Evolutionary conservation across 345 rosid genomes (phyloP), one percentile per base, ranked within the genome.

Genomic region (Salix koriyanagi): DNA sequence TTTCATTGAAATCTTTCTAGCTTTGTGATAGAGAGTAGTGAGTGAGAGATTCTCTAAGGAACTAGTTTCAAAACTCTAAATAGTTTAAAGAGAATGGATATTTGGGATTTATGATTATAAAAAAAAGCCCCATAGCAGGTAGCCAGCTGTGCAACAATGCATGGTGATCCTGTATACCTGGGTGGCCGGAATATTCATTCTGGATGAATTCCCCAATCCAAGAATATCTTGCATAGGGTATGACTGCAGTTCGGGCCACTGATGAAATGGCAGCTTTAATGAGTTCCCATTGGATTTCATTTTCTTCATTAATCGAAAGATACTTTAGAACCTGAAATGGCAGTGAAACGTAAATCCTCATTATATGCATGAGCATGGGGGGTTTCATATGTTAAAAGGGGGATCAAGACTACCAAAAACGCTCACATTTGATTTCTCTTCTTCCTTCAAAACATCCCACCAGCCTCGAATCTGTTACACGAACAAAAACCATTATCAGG

Each of bases 201-300:
- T 86, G 16, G 97, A 97, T 75, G 90, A 88, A 83, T 71, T 87
- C 76, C 90, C 97, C 18, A 95, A 86, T 80, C 91, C 86, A 69
- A 95, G 94, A 82, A 95, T 82, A 82, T 95, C 99, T 85, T 93
- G 99, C 96, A 93, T 83, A 11, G 97, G 97, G 93, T 82, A 95
- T 83, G 69, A 95, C 77, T 73, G 96, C 80, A 65, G 97, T 93
- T 80, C 79, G 85, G 70, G 99, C 94, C 14, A 90, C 84, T 23
- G 99, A 92, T 64, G 97, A 86, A 54, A 89, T 65, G 19, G 87
- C 90, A 79, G 88, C 89, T 82, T 76, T 86, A 74, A 95, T 88
- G 61, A 93, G 48, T 71, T 85, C 80, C 97, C 96, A 95, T 46
- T 92, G 74, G 25, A 91, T 86, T 23, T 89, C 84, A 36, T 84